These are phyloP conservation scores for Acanthamoeba triangularis DNA, from an alignment of 208 protist species.

Conservation along the genomic window DNA sequence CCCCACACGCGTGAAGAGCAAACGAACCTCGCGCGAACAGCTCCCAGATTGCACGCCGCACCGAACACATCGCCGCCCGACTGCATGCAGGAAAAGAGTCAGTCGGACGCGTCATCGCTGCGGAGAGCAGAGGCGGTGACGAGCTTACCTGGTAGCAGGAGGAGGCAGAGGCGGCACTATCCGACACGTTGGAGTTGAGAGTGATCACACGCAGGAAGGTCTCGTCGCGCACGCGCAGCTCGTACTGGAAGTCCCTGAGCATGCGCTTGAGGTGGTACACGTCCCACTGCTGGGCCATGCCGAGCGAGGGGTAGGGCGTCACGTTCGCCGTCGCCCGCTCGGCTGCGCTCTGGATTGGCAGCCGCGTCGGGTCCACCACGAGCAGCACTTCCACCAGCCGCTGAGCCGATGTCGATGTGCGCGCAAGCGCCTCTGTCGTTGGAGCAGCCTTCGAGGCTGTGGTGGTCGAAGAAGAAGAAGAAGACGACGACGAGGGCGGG, in stretches of 20 bases:
- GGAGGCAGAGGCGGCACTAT: not conserved
- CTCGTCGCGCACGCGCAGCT: conserved; percentile 1
- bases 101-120: not conserved
- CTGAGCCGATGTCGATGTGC: not conserved
- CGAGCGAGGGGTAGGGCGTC: conserved; percentile 23
- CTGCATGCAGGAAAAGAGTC: not conserved
- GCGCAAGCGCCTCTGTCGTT: too few relatives aligned
- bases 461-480: not conserved
- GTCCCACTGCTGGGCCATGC: not conserved
- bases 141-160: not conserved
- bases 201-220: conserved; percentile 10
- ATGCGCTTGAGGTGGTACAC: conserved; percentile 24
- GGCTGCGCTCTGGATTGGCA: not conserved
- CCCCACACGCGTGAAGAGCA: too few relatives aligned
- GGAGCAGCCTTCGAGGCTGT: not conserved
- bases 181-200: not conserved
- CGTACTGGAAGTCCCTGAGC: conserved; percentile 50
- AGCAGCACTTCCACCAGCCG: conserved; percentile 34
- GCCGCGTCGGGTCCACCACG: conserved; percentile 19
- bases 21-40: conserved; percentile 1
- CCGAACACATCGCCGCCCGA: not conserved
- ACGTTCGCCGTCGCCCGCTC: not conserved
- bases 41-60: conserved; percentile 51
- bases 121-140: too few relatives aligned
- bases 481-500: not conserved